These are phyloP conservation scores for Suillus alpinus DNA, from an alignment of 768 basidiomycete genomes.

Conservation along the genomic window DNA sequence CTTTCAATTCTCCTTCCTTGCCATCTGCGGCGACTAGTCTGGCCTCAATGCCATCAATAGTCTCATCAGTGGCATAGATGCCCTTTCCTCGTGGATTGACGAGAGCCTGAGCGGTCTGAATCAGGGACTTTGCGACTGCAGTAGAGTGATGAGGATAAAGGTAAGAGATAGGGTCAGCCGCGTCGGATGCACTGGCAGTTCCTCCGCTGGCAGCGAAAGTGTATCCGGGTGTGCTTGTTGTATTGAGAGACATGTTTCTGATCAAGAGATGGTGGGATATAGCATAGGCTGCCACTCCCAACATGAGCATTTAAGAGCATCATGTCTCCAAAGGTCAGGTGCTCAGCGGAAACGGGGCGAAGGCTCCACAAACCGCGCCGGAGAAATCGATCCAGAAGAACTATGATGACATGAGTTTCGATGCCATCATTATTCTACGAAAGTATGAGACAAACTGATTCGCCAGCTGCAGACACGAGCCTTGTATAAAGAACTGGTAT, in stretches of 20 bases:
- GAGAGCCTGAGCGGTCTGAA: conserved; percentile 41
- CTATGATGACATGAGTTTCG: too few relatives aligned
- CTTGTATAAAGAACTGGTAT: too few relatives aligned
- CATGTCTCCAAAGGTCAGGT: too few relatives aligned
- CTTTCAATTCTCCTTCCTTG: conserved; percentile 18
- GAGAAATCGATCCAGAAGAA: too few relatives aligned
- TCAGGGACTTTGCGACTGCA: conserved; percentile 40
- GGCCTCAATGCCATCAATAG: conserved; percentile 40
- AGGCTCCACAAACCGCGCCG: too few relatives aligned
- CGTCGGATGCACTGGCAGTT: conserved; percentile 4
- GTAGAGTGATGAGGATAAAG: conserved; percentile 41
- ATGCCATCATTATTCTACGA: too few relatives aligned
- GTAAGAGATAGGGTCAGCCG: conserved; percentile 21
- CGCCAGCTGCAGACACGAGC: too few relatives aligned
- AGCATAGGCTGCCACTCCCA: too few relatives aligned
- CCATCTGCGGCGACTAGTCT: conserved; percentile 37
- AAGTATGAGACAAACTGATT: too few relatives aligned
- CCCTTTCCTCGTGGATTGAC: conserved; percentile 49
- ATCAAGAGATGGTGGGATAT: conserved; percentile 3
- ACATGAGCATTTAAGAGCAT: too few relatives aligned
- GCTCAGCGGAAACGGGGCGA: too few relatives aligned
- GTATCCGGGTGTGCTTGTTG: conserved; percentile 26
- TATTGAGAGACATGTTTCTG: conserved; percentile 18
- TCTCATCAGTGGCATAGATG: conserved; percentile 54
- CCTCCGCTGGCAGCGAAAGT: conserved; percentile 27